A percentile compares a stretch with the other conserved stretches of the same genome.
phyloP scores from a whole-genome alignment of 1,139 yeast species.

The Blastobotrys illinoisensis region DNA sequence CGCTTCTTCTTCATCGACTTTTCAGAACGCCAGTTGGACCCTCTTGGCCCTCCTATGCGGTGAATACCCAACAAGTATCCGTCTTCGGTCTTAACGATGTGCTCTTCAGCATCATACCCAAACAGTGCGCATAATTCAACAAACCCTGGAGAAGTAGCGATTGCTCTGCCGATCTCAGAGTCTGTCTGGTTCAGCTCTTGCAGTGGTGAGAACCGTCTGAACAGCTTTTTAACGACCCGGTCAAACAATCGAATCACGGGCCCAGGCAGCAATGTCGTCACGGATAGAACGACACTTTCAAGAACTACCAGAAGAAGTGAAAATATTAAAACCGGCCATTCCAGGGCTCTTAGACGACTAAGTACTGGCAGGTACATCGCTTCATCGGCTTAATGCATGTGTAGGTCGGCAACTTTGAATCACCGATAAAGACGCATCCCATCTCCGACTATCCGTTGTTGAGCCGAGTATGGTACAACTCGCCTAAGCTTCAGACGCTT shows the following conservation, averaged over 20 bases:
- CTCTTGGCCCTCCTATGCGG: constrained; percentile 42
- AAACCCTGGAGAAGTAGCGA: constrained; percentile 41
- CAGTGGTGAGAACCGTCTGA: constrained; percentile 10
- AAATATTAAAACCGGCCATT: constrained; percentile 30
- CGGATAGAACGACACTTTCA: constrained; percentile 29
- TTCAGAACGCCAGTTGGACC: constrained; percentile 25
- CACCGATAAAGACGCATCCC: not conserved
- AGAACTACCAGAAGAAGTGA: constrained; percentile 31
- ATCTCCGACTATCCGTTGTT: not conserved
- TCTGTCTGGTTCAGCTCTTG: constrained; percentile 19
- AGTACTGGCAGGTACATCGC: constrained; percentile 27
- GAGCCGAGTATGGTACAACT: too few species aligned
- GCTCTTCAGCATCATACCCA: constrained; percentile 67
- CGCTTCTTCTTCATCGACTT: constrained; percentile 18
- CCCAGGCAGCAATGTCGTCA: constrained; percentile 31
- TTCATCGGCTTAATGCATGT: not conserved
- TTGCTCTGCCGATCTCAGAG: constrained; percentile 18
- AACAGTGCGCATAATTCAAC: constrained; percentile 57
- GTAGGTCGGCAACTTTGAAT: not conserved
- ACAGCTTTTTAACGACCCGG: constrained; percentile 15
- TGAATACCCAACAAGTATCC: constrained; percentile 52
- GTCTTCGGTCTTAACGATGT: constrained; percentile 56
- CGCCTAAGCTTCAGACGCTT: too few species aligned
- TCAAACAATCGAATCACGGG: constrained; percentile 27
- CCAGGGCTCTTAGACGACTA: constrained; percentile 27